Base-by-base conservation (phyloP, 306 rosid genomes). In the Fagus crenata region DNA sequence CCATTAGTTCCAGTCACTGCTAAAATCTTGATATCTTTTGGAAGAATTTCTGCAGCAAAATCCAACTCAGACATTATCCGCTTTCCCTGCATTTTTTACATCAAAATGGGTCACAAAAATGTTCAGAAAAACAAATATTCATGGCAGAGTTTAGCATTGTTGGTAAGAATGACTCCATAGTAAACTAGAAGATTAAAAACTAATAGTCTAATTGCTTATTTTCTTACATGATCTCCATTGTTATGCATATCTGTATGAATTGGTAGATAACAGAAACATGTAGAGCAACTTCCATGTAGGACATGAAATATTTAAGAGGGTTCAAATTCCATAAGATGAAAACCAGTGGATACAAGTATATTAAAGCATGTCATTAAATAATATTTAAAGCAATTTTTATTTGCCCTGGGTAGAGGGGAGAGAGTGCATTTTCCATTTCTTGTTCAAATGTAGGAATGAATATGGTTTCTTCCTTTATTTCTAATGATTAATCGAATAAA, bases 1-100 rank as follows among this genome's bases (percentile, higher is more conserved):
- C 85, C 85, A 76, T 81, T 81, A 18, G 85, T 81, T 60, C 85
- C 85, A 8, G 81, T 81, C 65, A 81, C 85, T 46, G 85, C 85
- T 61, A 81, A 72, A 49, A 81, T 77, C 81, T 77, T 81, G 75
- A 67, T 33, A 58, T 81, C 55, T 67, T 65, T 13, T 32, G 81
- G 78, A 61, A 81, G 80, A 70, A 77, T 31, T 77, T 81, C 81
- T 0, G 85, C 78, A 7, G 85, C 85, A 28, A 81, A 81, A 77
- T 81, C 85, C 75, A 82, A 65, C 67, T 82, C 85, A 8, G 85
- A 82, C 75, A 82, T 77, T 5, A 77, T 75, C 73, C 11, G 81
- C 64, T 77, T 77, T 65, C 85, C 83, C 83, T 74, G 64, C 67
- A 68, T 43, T 42, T 68, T 36, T 28, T 9, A 39, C 14, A 39